Evolutionary conservation across 2,329 filamentous ascomycete genomes (phyloP).

Genomic region (Pseudogymnoascus sp.): DNA sequence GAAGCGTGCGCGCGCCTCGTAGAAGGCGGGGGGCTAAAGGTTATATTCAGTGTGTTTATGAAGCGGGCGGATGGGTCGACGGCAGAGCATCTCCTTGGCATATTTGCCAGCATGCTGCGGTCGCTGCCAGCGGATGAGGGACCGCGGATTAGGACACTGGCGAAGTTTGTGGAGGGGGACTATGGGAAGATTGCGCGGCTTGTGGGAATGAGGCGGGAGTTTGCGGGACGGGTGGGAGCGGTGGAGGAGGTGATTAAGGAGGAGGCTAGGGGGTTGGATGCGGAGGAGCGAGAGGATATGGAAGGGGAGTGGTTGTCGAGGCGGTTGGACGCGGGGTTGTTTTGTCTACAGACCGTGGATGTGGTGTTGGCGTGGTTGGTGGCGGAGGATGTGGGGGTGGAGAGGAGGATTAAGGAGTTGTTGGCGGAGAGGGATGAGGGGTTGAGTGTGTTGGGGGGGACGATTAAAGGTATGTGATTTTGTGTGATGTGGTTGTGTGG

Average conservation of each 20-base stretch:
- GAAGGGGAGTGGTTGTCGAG: slow-evolving; percentile 65
- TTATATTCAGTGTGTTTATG: slow-evolving; percentile 79
- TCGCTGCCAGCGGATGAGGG: slow-evolving; percentile 69
- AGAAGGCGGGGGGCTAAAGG: slow-evolving; percentile 76
- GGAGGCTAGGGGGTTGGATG: slow-evolving; percentile 45
- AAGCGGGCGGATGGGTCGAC: slow-evolving; percentile 63
- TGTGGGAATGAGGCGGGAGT: slow-evolving; percentile 62
- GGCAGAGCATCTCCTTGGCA: slow-evolving; percentile 72
- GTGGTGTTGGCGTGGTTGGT: slow-evolving; percentile 82
- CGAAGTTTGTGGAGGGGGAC: slow-evolving; percentile 93
- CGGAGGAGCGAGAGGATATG: slow-evolving; percentile 52
- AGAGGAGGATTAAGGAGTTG: slow-evolving; percentile 51
- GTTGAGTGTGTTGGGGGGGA: slow-evolving; percentile 53
- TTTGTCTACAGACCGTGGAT: slow-evolving; percentile 74
- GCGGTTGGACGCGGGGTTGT: slow-evolving; percentile 76
- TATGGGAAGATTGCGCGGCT: slow-evolving; percentile 77
- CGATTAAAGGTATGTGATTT: slow-evolving; percentile 49
- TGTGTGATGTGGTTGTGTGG: neutral
- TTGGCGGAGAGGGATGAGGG: slow-evolving; percentile 62
- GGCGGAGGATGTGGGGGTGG: slow-evolving; percentile 76
- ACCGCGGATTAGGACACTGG: slow-evolving; percentile 71
- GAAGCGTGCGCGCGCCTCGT: slow-evolving; percentile 69
- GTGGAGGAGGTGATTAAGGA: slow-evolving; percentile 55
- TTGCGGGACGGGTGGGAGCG: slow-evolving; percentile 50
- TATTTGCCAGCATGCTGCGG: slow-evolving; percentile 76